phyloP scores from a whole-genome alignment of 164 flowering plant species.

The Annona squamosa region DNA sequence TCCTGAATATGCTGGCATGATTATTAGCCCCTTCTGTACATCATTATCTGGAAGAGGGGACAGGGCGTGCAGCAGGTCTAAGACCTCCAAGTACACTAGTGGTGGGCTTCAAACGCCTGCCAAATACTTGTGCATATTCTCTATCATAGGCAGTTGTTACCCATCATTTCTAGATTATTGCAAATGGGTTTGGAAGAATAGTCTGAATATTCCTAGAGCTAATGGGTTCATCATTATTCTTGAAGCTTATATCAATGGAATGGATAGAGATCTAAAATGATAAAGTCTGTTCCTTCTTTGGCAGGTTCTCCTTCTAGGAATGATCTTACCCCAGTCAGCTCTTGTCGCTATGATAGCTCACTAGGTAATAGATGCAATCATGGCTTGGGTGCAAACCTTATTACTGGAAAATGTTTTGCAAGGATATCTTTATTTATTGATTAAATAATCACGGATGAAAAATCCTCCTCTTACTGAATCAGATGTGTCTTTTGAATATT shows the following conservation, averaged over 20 bases:
- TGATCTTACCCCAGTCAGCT: conserved; percentile 50
- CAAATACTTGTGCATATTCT: conserved; percentile 44
- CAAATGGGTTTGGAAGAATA: not conserved
- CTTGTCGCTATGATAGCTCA: conserved; percentile 86
- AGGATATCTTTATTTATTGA: not conserved
- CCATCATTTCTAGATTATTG: not conserved
- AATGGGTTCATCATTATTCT: not conserved
- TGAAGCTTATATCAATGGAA: not conserved
- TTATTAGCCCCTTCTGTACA: conserved; percentile 24
- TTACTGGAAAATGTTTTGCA: not conserved
- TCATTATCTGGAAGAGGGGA: conserved; percentile 52
- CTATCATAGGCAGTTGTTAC: not conserved
- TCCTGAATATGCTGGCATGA: conserved; percentile 26
- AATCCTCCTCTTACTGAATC: conserved; percentile 1
- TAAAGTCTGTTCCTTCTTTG: conserved; percentile 1
- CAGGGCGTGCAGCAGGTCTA: conserved; percentile 41
- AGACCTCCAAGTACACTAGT: conserved; percentile 33
- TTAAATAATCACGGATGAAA: not conserved
- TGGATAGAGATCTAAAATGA: not conserved
- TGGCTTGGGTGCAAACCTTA: not conserved
- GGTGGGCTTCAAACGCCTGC: conserved; percentile 50
- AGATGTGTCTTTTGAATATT: not conserved
- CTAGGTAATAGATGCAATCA: conserved; percentile 38
- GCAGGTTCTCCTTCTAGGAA: conserved; percentile 57
- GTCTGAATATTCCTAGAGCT: not conserved